Evolutionary conservation across 305 asterid species (phyloP), one percentile per base, ranked within the genome.

Genomic region (Andrographis paniculata): DNA sequence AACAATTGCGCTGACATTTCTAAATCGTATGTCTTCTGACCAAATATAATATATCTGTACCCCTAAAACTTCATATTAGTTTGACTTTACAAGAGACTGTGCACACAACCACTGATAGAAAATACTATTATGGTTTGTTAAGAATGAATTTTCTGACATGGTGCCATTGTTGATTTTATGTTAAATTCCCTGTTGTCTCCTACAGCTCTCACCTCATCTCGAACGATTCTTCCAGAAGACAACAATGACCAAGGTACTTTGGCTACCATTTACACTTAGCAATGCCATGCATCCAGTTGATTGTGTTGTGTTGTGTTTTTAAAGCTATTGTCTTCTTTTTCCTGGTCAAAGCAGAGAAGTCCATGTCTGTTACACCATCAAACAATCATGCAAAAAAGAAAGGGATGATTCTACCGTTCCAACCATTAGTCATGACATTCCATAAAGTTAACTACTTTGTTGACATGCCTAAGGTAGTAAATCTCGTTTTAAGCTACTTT

Each of bases 381-480:
- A 37, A 42, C 17, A 63, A 42, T 45, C 58, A 46, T 37, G 66
- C 21, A 58, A 63, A 52, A 61, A 74, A 56, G 53, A 83, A 67
- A 64, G 95, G 97, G 51, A 87, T 84, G 97, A 84, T 84, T 65
- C 92, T 87, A 42, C 95, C 97, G 52, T 87, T 87, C 70, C 74
- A 78, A 70, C 97, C 95, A 22, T 62, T 84, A 55, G 56, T 74
- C 62, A 76, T 87, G 80, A 80, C 86, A 52, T 87, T 87, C 72
- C 77, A 78, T 50, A 81, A 77, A 8, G 84, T 84, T 68, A 87
- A 84, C 68, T 87, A 87, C 72, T 87, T 64, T 56, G 96, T 87
- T 56, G 95, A 83, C 55, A 80, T 83, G 93, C 95, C 96, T 17
- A 74, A 74, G 96, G 96, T 83, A 75, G 12, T 49, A 48, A 36